Evolutionary conservation across 176 grass and related monocot species (phyloP).

Genomic region (Carex scoparia): DNA sequence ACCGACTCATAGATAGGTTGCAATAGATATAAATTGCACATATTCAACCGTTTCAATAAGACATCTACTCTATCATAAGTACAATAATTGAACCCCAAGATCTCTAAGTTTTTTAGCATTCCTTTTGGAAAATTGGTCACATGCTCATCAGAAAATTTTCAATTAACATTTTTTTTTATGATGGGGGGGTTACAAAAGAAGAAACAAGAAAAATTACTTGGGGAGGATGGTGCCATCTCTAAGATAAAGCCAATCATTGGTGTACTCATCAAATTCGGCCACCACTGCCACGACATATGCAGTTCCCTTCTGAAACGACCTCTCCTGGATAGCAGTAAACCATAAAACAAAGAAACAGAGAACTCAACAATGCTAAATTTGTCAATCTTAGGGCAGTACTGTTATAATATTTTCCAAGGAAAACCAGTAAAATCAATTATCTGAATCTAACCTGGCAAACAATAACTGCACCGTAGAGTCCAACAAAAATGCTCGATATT

Average conservation of each 20-base stretch:
- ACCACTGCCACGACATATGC: constrained; percentile 85
- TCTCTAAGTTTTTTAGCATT: not conserved
- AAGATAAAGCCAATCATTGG: constrained; percentile 96
- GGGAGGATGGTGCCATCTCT: constrained; percentile 83
- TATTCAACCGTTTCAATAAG: not conserved
- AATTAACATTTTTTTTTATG: not conserved
- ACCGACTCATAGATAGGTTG: not conserved
- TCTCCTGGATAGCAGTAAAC: constrained; percentile 39
- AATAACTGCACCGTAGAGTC: constrained; percentile 80
- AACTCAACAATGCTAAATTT: not conserved
- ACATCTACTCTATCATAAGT: not conserved
- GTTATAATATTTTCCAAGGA: not conserved
- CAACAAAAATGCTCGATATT: constrained; percentile 85
- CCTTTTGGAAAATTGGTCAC: not conserved
- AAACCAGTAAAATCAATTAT: not conserved
- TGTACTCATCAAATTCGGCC: constrained; percentile 91
- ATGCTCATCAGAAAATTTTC: not conserved
- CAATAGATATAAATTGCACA: not conserved
- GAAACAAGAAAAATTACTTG: constrained; percentile 39
- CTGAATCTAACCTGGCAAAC: constrained; percentile 62
- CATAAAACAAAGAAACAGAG: not conserved
- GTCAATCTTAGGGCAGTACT: not conserved
- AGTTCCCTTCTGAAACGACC: constrained; percentile 58
- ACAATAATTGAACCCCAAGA: no score
- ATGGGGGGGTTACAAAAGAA: not conserved